Evolutionary conservation across 352 stramenopile genomes (phyloP).

Genomic region (Phytophthora tubulina): DNA sequence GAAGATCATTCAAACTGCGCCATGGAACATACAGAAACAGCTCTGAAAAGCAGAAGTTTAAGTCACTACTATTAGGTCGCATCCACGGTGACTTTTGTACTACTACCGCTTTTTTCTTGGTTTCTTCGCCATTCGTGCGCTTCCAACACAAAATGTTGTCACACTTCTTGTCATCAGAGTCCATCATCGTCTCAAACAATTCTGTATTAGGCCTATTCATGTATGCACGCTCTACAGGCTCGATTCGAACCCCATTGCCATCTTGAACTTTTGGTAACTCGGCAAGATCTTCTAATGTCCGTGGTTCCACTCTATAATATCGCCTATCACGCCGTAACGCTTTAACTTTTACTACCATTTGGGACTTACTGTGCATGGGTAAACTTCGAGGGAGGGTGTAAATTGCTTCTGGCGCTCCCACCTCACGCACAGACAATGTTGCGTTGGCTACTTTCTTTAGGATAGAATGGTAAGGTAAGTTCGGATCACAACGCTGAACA

Average conservation of each 20-base stretch:
- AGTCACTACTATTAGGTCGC: neutral
- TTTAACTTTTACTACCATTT: slow-evolving; percentile 10
- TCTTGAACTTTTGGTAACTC: too few relatives aligned
- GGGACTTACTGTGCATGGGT: slow-evolving; percentile 13
- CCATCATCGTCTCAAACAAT: too few relatives aligned
- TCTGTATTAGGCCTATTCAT: neutral
- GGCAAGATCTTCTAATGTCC: neutral
- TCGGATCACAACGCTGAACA: slow-evolving; percentile 12
- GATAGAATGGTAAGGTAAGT: slow-evolving; percentile 9
- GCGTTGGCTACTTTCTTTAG: neutral
- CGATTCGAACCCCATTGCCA: neutral
- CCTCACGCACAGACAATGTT: slow-evolving; percentile 2
- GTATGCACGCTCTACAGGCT: slow-evolving; percentile 4
- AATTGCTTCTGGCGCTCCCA: neutral
- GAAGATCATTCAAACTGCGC: neutral
- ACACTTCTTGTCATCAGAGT: too few relatives aligned
- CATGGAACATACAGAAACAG: neutral
- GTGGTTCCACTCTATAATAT: slow-evolving; percentile 18
- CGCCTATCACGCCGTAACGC: neutral
- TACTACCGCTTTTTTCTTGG: neutral
- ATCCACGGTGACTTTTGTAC: slow-evolving; percentile 9
- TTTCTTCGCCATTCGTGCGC: neutral
- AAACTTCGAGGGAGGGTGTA: slow-evolving; percentile 3
- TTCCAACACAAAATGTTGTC: too few relatives aligned
- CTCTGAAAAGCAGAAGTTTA: slow-evolving; percentile 1